Conservation (phyloP, 768 basidiomycete genomes). For the Daedalea quercina region DNA sequence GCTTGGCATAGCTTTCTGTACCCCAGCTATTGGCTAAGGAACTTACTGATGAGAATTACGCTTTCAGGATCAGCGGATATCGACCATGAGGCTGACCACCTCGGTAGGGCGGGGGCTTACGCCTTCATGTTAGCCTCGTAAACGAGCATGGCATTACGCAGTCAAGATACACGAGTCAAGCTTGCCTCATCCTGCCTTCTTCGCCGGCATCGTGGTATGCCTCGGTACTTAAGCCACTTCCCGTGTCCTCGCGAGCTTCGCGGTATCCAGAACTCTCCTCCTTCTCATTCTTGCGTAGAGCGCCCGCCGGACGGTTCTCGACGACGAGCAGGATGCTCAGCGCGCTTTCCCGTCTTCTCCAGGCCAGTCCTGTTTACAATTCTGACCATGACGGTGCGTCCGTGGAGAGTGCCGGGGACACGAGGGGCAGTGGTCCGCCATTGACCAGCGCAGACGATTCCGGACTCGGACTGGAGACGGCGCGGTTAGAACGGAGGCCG, state of each 20-base stretch:
- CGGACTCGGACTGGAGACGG: not conserved
- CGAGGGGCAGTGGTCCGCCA: not conserved
- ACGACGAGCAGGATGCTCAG: slow-evolving; percentile 8
- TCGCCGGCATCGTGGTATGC: not conserved
- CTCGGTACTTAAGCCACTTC: not conserved
- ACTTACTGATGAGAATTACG: no score
- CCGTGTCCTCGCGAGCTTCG: not conserved
- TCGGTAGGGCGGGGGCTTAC: no score
- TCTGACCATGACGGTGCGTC: not conserved
- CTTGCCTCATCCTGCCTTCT: not conserved
- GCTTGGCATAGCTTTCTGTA: no score
- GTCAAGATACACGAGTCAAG: not conserved
- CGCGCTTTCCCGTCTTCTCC: slow-evolving; percentile 12
- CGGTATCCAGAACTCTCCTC: not conserved
- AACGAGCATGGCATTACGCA: not conserved
- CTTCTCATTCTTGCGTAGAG: not conserved
- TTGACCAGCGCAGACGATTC: not conserved
- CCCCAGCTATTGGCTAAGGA: no score
- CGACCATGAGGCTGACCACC: no score
- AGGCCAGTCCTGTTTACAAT: slow-evolving; percentile 4
- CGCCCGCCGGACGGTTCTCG: not conserved
- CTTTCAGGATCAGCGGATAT: no score
- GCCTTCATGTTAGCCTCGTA: no score
- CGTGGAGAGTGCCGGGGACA: not conserved
- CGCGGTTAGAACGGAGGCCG: slow-evolving; percentile 1